phyloP scores from a whole-genome alignment of 805 yeast genomes.

The Alloascoidea hylecoeti region DNA sequence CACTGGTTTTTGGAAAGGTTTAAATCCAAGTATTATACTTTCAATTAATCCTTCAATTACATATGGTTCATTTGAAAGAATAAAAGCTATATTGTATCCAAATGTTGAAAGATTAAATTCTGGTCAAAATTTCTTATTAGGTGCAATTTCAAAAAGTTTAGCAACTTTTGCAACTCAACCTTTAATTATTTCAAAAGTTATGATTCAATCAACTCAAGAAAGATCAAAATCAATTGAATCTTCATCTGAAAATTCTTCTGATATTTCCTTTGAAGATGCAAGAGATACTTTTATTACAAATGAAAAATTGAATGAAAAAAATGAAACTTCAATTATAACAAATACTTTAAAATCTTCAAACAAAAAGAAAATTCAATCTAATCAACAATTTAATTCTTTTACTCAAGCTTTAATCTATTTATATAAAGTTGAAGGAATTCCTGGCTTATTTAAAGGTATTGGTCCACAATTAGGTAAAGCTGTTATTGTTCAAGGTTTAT shows the following conservation, averaged over 20 bases:
- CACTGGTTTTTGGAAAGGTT: constrained; percentile 70
- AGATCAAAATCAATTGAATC: not conserved
- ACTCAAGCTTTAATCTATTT: constrained; percentile 49
- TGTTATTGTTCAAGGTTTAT: constrained; percentile 69
- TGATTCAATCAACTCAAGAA: constrained; percentile 39
- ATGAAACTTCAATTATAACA: not conserved
- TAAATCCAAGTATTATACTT: constrained; percentile 65
- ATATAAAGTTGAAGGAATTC: constrained; percentile 46
- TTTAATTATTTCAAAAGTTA: constrained; percentile 69
- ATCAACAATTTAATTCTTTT: constrained; percentile 31
- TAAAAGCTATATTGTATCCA: constrained; percentile 36
- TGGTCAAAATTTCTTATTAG: constrained; percentile 51
- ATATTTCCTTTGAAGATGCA: not conserved
- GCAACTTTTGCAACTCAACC: constrained; percentile 81
- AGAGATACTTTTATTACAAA: no score
- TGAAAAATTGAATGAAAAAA: no score
- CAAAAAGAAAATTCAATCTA: constrained; percentile 13
- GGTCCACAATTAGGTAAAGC: constrained; percentile 75
- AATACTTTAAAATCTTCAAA: constrained; percentile 13
- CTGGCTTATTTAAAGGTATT: constrained; percentile 66
- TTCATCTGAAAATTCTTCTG: not conserved
- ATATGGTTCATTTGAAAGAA: constrained; percentile 64
- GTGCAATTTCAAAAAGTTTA: constrained; percentile 67
- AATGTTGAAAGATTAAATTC: constrained; percentile 32
- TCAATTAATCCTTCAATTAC: constrained; percentile 81